Conservation (phyloP, 257 asterid species). For the Nicotiana benthamiana region DNA sequence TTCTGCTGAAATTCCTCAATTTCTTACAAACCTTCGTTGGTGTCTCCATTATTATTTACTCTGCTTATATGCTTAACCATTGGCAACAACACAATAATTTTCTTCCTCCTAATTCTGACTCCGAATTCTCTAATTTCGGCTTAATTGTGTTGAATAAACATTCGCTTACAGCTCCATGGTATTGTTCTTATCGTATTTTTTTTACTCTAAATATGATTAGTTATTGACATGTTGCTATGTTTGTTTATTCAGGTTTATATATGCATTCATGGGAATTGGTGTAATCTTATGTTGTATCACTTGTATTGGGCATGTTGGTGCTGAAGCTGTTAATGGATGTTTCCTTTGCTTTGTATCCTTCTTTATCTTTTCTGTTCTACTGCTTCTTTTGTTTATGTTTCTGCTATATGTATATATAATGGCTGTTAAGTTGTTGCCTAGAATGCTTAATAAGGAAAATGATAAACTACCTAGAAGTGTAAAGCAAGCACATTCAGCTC, state of each 20-base stretch:
- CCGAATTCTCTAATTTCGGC: background rate
- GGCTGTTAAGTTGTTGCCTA: background rate
- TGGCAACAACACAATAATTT: conserved; percentile 32
- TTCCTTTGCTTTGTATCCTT: conserved; percentile 95
- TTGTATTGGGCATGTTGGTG: conserved; percentile 67
- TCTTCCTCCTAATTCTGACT: conserved; percentile 12
- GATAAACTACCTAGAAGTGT: background rate
- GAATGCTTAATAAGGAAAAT: background rate
- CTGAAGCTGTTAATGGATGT: conserved; percentile 79
- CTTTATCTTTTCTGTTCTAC: background rate
- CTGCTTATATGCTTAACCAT: conserved; percentile 55
- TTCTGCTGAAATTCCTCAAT: conserved; percentile 62
- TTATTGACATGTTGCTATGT: background rate
- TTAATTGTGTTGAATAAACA: conserved; percentile 12
- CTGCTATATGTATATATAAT: background rate
- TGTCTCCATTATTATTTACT: conserved; percentile 47
- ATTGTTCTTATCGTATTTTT: background rate
- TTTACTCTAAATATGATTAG: background rate
- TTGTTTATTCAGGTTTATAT: conserved; percentile 58
- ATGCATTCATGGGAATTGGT: conserved; percentile 69
- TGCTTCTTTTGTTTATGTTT: background rate
- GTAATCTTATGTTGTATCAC: conserved; percentile 46
- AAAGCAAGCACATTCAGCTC: background rate
- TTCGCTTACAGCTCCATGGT: conserved; percentile 70
- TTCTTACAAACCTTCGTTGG: conserved; percentile 65